Evolutionary conservation across 2,329 filamentous ascomycete genomes (phyloP), one percentile per base, ranked within the genome.

Genomic region (Ophiostoma pallidulum): DNA sequence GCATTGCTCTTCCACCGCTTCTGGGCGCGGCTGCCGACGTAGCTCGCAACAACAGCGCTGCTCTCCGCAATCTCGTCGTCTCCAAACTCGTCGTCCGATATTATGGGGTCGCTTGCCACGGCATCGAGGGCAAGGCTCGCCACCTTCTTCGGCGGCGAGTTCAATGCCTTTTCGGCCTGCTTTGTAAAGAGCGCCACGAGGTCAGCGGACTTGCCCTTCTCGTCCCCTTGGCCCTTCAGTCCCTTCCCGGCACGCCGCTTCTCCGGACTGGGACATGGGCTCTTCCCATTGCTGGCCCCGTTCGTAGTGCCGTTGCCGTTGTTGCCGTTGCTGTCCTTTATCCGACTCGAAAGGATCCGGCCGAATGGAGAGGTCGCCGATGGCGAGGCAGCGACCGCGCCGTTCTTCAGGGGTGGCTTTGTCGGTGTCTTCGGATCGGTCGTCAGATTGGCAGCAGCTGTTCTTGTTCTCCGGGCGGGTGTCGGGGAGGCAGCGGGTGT

Each of bases 161-260:
- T 64, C 29, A 66, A 59, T 18, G 67, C 67, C 33, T 68, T 70
- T 53, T 79, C 74, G 8, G 72, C 72, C 59, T 83, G 79, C 42
- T 71, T 79, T 16, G 77, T 79, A 54, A 83, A 83, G 16, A 82
- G 67, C 0, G 74, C 70, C 56, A 73, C 67, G 13, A 83, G 65
- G 54, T 82, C 73, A 4, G 69, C 76, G 7, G 72, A 73, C 52
- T 73, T 76, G 5, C 69, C 71, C 53, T 70, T 76, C 45, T 75
- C 73, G 6, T 60, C 62, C 49, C 65, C 67, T 20, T 64, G 59
- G 13, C 51, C 57, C 64, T 57, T 63, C 37, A 54, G 19, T 1
- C 32, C 20, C 9, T 29, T 28, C 20, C 36, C 31, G 12, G 29
- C 45, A 8, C 47, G 32, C 50, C 58, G 64, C 55, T 71, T 72